phyloP scores from a whole-genome alignment of 345 rosid genomes.

The Raphanus sativus region DNA sequence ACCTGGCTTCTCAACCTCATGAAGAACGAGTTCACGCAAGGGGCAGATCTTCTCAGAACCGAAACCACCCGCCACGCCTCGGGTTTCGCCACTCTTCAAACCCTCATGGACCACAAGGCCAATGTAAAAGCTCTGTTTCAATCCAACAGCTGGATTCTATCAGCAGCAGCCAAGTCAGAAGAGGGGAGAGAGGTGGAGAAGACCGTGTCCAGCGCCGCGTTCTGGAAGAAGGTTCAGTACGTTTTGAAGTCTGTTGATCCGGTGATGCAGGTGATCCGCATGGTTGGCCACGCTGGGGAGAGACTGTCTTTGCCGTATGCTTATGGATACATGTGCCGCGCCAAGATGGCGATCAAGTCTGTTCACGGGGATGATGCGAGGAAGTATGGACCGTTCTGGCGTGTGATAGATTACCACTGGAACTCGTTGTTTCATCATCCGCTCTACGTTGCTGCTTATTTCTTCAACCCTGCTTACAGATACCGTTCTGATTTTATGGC shows the following conservation, averaged over 20 bases:
- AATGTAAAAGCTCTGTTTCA: slow-evolving; percentile 67
- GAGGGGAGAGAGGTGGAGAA: slow-evolving; percentile 69
- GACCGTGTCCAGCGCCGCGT: slow-evolving; percentile 51
- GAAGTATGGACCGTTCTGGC: slow-evolving; percentile 78
- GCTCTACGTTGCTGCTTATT: slow-evolving; percentile 83
- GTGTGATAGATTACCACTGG: slow-evolving; percentile 73
- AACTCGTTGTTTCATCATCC: slow-evolving; percentile 79
- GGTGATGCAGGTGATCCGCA: not conserved
- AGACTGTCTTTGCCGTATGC: not conserved
- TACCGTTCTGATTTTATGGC: slow-evolving; percentile 68
- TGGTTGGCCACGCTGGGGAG: slow-evolving; percentile 7
- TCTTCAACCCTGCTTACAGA: slow-evolving; percentile 82
- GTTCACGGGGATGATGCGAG: slow-evolving; percentile 61
- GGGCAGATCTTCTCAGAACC: slow-evolving; percentile 66
- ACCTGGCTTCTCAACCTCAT: slow-evolving; percentile 58
- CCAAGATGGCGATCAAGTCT: slow-evolving; percentile 61
- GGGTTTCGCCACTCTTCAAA: slow-evolving; percentile 56
- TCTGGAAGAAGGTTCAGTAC: slow-evolving; percentile 20
- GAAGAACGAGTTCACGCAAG: slow-evolving; percentile 68
- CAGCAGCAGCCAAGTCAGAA: slow-evolving; percentile 45
- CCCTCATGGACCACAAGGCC: slow-evolving; percentile 58
- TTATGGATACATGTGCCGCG: slow-evolving; percentile 45
- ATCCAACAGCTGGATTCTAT: slow-evolving; percentile 65
- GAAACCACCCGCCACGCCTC: slow-evolving; percentile 50
- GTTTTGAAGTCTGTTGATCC: not conserved